Evolutionary conservation across 2,329 filamentous ascomycete species (phyloP), one percentile per base, ranked within the genome.

Genomic region (Penicillium psychrosexuale): DNA sequence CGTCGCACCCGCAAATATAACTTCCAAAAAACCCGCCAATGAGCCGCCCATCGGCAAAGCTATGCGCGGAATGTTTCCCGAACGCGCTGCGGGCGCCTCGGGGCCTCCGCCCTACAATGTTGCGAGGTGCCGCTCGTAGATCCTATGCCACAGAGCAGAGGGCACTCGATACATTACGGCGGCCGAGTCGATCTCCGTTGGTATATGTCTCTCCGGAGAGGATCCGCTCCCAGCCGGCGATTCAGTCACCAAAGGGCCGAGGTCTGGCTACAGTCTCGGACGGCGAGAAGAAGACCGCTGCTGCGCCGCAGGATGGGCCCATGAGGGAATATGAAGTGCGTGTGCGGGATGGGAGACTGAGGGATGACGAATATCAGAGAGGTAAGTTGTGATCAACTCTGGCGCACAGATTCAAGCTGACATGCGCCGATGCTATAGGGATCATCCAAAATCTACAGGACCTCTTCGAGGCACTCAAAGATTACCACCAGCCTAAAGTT

Each of bases 291-390:
- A 53, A 42, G 46, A 13, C 39, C 11, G 24, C 28, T 9, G 39
- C 53, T 51, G 38, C 56, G n/a, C 56, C 59, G 30, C 51, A 53
- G 27, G 67, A 69, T 58, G 92, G 92, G 0, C 94, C 94, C 2
- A 81, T 97, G 67, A 82, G 86, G 61, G 93, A 97, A 73, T 99
- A 99, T 73, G 88, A 97, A 71, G 80, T 82, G 56, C 84, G 93
- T 44, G 92, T 99, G 8, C 79, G 85, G 44, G 77, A 80, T 40
- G 90, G 91, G 11, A 78, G 84, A 46, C 72, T 99, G 61, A 83
- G 88, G 61, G 90, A 97, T 71, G 94, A 99, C 71, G 85, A 91
- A 61, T 90, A 97, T 74, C 94, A 99, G 74, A 81, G 94, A 81
- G 87, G 90, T 91, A 77, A 59, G 46, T 43, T 19, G 11, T 22